phyloP scores from a whole-genome alignment of 371 early-diverging fungal species.

The Zychaea mexicana region DNA sequence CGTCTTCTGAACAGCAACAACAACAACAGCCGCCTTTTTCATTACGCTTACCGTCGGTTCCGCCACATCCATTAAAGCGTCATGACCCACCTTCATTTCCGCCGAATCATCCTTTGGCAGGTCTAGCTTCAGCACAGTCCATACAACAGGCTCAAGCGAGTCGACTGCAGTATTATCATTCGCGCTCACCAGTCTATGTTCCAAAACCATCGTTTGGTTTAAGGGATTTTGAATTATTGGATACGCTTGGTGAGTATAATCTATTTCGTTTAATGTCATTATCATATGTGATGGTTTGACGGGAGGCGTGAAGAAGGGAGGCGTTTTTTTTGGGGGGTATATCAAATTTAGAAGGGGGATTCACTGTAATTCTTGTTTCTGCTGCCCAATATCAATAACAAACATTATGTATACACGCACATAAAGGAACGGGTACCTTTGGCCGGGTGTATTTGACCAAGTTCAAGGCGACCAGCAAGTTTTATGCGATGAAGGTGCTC shows the following conservation, averaged over 20 bases:
- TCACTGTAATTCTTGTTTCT: not conserved
- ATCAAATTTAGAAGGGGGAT: not conserved
- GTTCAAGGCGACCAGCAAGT: constrained; percentile 62
- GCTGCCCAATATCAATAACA: not conserved
- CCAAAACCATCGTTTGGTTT: constrained; percentile 18
- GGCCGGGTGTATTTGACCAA: constrained; percentile 86
- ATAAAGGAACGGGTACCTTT: constrained; percentile 76
- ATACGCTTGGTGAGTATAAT: constrained; percentile 18
- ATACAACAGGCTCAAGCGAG: constrained; percentile 17
- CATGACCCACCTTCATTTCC: constrained; percentile 12
- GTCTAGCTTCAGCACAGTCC: constrained; percentile 8
- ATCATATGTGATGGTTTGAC: too few species aligned
- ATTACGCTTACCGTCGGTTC: constrained; percentile 13
- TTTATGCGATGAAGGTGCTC: constrained; percentile 94
- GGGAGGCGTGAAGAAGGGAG: too few species aligned
- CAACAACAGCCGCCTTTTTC: not conserved
- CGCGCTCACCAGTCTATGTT: constrained; percentile 22
- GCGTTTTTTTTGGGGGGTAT: too few species aligned
- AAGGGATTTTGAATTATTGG: constrained; percentile 22
- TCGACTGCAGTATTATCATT: constrained; percentile 19
- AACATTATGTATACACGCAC: constrained; percentile 4
- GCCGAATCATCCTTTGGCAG: constrained; percentile 24
- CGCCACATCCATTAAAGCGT: constrained; percentile 18
- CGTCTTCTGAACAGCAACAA: constrained; percentile 7
- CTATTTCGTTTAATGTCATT: not conserved